Evolutionary conservation across 2,329 filamentous ascomycete species (phyloP).

Genomic region (Cladosporium phlei): DNA sequence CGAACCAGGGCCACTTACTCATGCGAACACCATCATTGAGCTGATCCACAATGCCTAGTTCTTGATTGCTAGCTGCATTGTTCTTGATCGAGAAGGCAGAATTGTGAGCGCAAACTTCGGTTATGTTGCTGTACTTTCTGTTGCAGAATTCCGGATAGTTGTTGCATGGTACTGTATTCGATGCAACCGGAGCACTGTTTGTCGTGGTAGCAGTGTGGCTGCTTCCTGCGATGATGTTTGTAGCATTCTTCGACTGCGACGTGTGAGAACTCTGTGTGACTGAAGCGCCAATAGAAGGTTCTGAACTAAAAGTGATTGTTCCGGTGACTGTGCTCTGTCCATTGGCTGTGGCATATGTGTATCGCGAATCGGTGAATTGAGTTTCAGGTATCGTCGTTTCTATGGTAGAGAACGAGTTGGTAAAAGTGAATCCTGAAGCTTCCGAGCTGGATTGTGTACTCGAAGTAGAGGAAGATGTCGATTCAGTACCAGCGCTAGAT

Average conservation of each 20-base stretch:
- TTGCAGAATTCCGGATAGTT: slow-evolving; percentile 66
- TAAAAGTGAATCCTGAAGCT: slow-evolving; percentile 20
- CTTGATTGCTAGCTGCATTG: slow-evolving; percentile 73
- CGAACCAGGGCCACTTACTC: slow-evolving; percentile 36
- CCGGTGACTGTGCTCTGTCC: slow-evolving; percentile 22
- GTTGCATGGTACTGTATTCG: slow-evolving; percentile 77
- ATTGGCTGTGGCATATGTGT: slow-evolving; percentile 25
- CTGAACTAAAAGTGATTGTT: slow-evolving; percentile 30
- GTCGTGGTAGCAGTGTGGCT: slow-evolving; percentile 26
- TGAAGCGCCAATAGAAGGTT: slow-evolving; percentile 18
- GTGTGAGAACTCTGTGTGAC: slow-evolving; percentile 18
- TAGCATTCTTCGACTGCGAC: neutral
- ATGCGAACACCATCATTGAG: slow-evolving; percentile 70
- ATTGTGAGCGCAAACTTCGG: slow-evolving; percentile 73
- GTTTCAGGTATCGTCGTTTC: neutral
- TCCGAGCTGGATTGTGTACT: neutral
- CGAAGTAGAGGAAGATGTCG: neutral
- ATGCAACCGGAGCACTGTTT: slow-evolving; percentile 37
- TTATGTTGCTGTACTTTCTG: slow-evolving; percentile 76
- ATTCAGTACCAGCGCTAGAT: neutral
- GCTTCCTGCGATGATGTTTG: slow-evolving; percentile 2
- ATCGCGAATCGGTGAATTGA: slow-evolving; percentile 23
- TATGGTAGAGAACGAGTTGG: slow-evolving; percentile 17
- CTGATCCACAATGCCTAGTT: slow-evolving; percentile 61
- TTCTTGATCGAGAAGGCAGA: slow-evolving; percentile 68